Percentiles rank a stretch among this genome's conserved stretches.
Conservation (phyloP, 2,329 filamentous ascomycete species). For the Raffaelea albimanens region DNA sequence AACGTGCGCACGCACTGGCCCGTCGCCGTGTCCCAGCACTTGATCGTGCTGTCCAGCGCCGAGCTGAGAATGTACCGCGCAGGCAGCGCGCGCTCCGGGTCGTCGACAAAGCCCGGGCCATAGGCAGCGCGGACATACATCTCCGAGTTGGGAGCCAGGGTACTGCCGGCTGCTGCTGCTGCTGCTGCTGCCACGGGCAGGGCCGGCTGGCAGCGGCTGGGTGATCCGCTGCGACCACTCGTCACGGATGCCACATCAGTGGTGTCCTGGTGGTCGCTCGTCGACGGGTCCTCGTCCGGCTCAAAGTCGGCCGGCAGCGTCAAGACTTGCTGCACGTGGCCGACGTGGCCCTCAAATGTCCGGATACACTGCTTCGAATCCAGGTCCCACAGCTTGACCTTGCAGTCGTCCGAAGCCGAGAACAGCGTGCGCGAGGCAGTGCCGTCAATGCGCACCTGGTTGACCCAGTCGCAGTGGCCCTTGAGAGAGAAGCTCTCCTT, state of each 20-base stretch:
- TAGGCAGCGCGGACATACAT: slow-evolving; percentile 41
- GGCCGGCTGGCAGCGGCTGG: neutral
- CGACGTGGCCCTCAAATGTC: slow-evolving; percentile 80
- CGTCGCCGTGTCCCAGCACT: slow-evolving; percentile 81
- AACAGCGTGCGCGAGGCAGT: slow-evolving; percentile 73
- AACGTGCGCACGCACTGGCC: slow-evolving; percentile 82
- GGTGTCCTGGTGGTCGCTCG: slow-evolving; percentile 26
- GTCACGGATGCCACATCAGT: slow-evolving; percentile 44
- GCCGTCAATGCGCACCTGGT: slow-evolving; percentile 77
- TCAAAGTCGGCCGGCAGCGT: slow-evolving; percentile 82
- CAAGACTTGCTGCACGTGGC: slow-evolving; percentile 87
- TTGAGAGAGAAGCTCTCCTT: slow-evolving; percentile 71
- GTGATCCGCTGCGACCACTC: slow-evolving; percentile 30
- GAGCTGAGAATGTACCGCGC: slow-evolving; percentile 90
- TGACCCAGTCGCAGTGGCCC: slow-evolving; percentile 91
- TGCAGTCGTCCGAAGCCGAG: slow-evolving; percentile 89
- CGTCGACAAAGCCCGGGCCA: slow-evolving; percentile 51
- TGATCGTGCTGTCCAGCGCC: slow-evolving; percentile 81
- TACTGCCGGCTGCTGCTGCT: neutral
- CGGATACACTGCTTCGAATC: slow-evolving; percentile 72
- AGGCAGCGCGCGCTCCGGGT: slow-evolving; percentile 58
- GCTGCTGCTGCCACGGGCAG: neutral
- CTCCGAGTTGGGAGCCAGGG: neutral
- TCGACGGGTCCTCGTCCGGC: slow-evolving; percentile 57
- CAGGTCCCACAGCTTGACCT: slow-evolving; percentile 61